Conservation (phyloP, 2,329 filamentous ascomycete species). For the Talaromyces sp. region DNA sequence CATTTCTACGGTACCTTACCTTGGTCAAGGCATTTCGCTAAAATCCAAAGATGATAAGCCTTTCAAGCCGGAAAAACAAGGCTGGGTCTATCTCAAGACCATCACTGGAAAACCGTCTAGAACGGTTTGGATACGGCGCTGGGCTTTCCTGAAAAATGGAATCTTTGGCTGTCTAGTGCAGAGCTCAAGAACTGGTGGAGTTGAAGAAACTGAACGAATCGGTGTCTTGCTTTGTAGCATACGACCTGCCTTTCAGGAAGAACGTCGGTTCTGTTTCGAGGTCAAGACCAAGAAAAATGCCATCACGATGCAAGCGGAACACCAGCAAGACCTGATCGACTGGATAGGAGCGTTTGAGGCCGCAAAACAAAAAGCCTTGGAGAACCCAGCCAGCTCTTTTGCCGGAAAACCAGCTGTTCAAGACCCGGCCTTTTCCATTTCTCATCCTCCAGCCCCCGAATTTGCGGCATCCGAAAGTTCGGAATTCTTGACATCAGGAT, state of each 20-base stretch:
- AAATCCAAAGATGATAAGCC: slow-evolving; percentile 44
- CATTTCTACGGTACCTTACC: slow-evolving; percentile 79
- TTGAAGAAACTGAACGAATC: slow-evolving; percentile 93
- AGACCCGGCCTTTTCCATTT: slow-evolving; percentile 84
- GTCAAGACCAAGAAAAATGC: slow-evolving; percentile 96
- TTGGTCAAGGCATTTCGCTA: slow-evolving; percentile 65
- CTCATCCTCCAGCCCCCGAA: slow-evolving; percentile 78
- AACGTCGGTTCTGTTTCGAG: slow-evolving; percentile 94
- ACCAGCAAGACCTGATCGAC: slow-evolving; percentile 82
- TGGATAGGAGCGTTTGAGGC: slow-evolving; percentile 93
- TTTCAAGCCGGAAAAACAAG: slow-evolving; percentile 71
- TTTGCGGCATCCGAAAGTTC: slow-evolving; percentile 71
- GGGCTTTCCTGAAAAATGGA: slow-evolving; percentile 93
- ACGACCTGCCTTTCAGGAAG: slow-evolving; percentile 84
- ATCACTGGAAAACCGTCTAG: slow-evolving; percentile 82
- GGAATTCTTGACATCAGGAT: slow-evolving; percentile 57
- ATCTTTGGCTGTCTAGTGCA: slow-evolving; percentile 94
- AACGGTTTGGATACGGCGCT: slow-evolving; percentile 83
- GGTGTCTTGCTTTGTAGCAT: slow-evolving; percentile 91
- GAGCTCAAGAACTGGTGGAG: slow-evolving; percentile 70
- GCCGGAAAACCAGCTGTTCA: slow-evolving; percentile 42
- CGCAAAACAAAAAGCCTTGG: slow-evolving; percentile 86
- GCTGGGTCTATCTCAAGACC: slow-evolving; percentile 83
- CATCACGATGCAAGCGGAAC: slow-evolving; percentile 86
- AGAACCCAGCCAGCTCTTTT: slow-evolving; percentile 56